Conservation (phyloP, 192 early-diverging fungal species). For the Podila epicladia region DNA sequence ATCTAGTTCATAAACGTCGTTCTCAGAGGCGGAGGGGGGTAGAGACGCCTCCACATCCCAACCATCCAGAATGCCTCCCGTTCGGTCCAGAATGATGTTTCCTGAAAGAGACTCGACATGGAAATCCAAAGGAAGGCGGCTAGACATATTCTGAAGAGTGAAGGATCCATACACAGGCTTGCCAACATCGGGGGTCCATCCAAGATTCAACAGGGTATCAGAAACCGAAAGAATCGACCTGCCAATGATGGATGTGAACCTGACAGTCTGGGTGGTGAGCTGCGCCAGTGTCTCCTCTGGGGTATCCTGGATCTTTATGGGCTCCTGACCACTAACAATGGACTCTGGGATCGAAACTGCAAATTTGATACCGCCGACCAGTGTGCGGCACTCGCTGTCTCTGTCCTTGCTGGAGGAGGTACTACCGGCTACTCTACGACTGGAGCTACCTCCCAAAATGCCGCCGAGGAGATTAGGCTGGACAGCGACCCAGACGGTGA, state of each 20-base stretch:
- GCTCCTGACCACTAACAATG: background rate
- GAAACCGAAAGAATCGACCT: slow-evolving; percentile 79
- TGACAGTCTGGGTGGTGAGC: slow-evolving; percentile 76
- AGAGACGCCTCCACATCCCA: slow-evolving; percentile 54
- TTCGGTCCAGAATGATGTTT: slow-evolving; percentile 63
- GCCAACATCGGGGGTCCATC: slow-evolving; percentile 58
- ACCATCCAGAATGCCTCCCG: slow-evolving; percentile 61
- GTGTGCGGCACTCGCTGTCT: slow-evolving; percentile 65
- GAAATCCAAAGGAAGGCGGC: slow-evolving; percentile 76
- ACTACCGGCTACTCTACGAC: slow-evolving; percentile 5
- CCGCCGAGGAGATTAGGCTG: slow-evolving; percentile 71
- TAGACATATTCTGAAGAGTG: slow-evolving; percentile 74
- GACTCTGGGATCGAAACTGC: slow-evolving; percentile 65
- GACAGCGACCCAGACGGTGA: slow-evolving; percentile 80
- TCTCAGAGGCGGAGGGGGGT: background rate
- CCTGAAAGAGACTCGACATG: slow-evolving; percentile 59
- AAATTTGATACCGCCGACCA: slow-evolving; percentile 88
- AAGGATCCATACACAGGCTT: slow-evolving; percentile 69
- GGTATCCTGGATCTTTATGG: background rate
- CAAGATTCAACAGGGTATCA: slow-evolving; percentile 72
- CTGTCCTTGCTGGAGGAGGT: slow-evolving; percentile 21
- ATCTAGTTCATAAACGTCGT: slow-evolving; percentile 19
- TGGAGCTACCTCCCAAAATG: slow-evolving; percentile 37
- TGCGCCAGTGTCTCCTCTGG: slow-evolving; percentile 52
- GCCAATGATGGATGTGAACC: slow-evolving; percentile 84